These are phyloP conservation scores for Diplocarpon mali DNA, from an alignment of 2,329 filamentous ascomycete species.

Conservation along the genomic window DNA sequence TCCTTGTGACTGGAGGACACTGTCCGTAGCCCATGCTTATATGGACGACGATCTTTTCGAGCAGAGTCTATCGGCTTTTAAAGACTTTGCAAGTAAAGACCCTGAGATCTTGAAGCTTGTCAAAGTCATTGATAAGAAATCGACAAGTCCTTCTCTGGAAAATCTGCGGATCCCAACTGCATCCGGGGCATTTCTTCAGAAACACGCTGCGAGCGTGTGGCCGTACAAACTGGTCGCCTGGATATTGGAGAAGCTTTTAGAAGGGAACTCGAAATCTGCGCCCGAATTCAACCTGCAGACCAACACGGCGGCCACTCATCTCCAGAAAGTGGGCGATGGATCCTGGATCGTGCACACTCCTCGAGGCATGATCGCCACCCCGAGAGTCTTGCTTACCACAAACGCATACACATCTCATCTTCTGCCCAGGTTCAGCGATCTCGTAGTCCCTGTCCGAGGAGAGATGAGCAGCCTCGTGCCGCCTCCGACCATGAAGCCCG, in stretches of 20 bases:
- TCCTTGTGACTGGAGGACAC: slow-evolving; percentile 57
- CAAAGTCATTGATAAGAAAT: slow-evolving; percentile 27
- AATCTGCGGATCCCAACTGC: slow-evolving; percentile 45
- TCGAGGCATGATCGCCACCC: slow-evolving; percentile 54
- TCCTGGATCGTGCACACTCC: slow-evolving; percentile 54
- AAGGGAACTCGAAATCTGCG: neutral
- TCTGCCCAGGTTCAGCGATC: slow-evolving; percentile 53
- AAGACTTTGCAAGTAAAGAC: slow-evolving; percentile 36
- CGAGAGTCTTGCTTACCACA: slow-evolving; percentile 62
- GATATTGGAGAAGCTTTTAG: slow-evolving; percentile 42
- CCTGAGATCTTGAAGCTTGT: slow-evolving; percentile 43
- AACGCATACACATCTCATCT: slow-evolving; percentile 77
- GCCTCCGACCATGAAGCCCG: slow-evolving; percentile 30
- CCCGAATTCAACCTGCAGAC: slow-evolving; percentile 55
- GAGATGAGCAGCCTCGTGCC: slow-evolving; percentile 59
- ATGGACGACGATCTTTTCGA: slow-evolving; percentile 44
- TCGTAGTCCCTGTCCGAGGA: slow-evolving; percentile 69
- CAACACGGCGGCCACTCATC: slow-evolving; percentile 49
- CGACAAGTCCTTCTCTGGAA: slow-evolving; percentile 31
- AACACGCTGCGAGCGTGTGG: slow-evolving; percentile 59
- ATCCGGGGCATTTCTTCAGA: slow-evolving; percentile 52
- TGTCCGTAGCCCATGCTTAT: slow-evolving; percentile 54
- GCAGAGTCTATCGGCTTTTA: slow-evolving; percentile 39
- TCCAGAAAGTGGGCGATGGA: slow-evolving; percentile 30
- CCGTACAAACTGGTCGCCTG: slow-evolving; percentile 76